Evolutionary conservation across 345 rosid species (phyloP).

Genomic region (Citropsis articulata): DNA sequence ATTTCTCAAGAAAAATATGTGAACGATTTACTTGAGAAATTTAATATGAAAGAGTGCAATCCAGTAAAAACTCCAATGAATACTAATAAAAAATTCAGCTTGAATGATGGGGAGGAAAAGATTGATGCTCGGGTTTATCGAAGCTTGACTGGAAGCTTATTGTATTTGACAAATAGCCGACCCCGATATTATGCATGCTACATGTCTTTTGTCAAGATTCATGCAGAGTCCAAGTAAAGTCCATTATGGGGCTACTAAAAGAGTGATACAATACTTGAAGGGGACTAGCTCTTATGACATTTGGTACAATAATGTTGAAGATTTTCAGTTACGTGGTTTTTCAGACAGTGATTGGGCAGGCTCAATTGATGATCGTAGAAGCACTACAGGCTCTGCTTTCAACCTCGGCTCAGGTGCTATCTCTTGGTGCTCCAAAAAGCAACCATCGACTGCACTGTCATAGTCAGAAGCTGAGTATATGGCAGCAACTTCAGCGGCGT

Average conservation of each 20-base stretch:
- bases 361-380: not conserved
- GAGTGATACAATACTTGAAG: not conserved
- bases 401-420: not conserved
- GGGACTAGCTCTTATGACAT: not conserved
- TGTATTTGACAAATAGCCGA: too few relatives aligned
- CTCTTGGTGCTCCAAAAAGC: not conserved
- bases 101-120: not conserved
- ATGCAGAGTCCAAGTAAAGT: not conserved
- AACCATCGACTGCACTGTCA: conserved; percentile 8
- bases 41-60: not conserved
- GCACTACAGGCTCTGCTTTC: not conserved
- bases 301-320: not conserved
- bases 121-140: not conserved
- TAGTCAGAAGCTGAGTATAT: not conserved
- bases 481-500: not conserved
- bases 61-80: not conserved
- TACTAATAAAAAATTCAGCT: not conserved
- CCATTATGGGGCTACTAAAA: not conserved
- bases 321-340: not conserved
- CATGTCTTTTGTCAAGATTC: too few relatives aligned
- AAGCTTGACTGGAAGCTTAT: not conserved
- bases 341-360: not conserved
- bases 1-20: not conserved
- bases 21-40: not conserved
- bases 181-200: too few relatives aligned